Conservation (phyloP, 1,139 yeast species). For the Sugiyamaella pinicola region DNA sequence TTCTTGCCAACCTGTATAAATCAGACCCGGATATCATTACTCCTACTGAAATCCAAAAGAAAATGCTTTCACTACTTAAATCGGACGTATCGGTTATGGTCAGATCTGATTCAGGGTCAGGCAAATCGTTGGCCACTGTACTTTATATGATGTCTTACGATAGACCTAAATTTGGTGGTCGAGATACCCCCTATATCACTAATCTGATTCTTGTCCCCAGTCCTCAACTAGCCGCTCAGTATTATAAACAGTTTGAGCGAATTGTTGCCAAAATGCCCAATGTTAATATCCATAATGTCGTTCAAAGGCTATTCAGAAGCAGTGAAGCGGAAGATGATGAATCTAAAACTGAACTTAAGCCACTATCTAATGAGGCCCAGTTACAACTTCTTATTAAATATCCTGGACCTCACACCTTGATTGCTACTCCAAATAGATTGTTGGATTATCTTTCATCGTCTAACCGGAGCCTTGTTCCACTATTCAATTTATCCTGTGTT, state of each 20-base stretch:
- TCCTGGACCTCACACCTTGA: slow-evolving; percentile 73
- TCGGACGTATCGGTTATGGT: slow-evolving; percentile 39
- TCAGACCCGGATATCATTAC: slow-evolving; percentile 24
- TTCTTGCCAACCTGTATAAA: slow-evolving; percentile 21
- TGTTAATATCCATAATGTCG: slow-evolving; percentile 44
- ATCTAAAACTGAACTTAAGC: slow-evolving; percentile 27
- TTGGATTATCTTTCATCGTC: slow-evolving; percentile 62
- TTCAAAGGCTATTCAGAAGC: slow-evolving; percentile 67
- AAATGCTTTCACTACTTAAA: slow-evolving; percentile 37
- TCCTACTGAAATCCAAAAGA: slow-evolving; percentile 39
- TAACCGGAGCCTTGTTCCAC: slow-evolving; percentile 25
- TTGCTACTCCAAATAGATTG: slow-evolving; percentile 86
- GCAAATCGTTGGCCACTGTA: slow-evolving; percentile 36
- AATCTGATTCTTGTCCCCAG: slow-evolving; percentile 73
- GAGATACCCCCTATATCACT: slow-evolving; percentile 25
- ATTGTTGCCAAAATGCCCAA: slow-evolving; percentile 52
- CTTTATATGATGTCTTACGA: slow-evolving; percentile 31
- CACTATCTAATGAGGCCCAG: slow-evolving; percentile 43
- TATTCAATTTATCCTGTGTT: slow-evolving; percentile 29
- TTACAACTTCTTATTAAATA: slow-evolving; percentile 64
- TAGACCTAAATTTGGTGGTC: slow-evolving; percentile 6
- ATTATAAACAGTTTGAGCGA: slow-evolving; percentile 46
- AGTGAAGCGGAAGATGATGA: slow-evolving; percentile 71
- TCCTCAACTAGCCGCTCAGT: slow-evolving; percentile 77
- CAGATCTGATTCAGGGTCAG: slow-evolving; percentile 37